Percentiles rank a stretch among this genome's conserved stretches.
Conservation (phyloP, 805 yeast genomes). For the Ogataea dorogensis region DNA sequence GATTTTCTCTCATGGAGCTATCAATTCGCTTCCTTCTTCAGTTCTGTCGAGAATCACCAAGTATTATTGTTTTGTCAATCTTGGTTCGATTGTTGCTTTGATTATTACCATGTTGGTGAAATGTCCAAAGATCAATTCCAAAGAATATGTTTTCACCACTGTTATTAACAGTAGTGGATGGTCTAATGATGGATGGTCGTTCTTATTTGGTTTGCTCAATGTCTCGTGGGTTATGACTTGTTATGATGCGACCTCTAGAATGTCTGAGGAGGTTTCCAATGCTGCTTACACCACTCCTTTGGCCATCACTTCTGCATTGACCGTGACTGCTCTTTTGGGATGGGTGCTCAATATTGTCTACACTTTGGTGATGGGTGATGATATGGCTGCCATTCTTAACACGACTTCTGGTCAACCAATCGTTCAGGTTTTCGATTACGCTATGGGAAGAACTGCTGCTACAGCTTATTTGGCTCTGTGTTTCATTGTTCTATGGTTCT, state of each 20-base stretch:
- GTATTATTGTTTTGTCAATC: conserved; percentile 48
- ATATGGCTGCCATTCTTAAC: conserved; percentile 33
- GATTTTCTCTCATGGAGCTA: conserved; percentile 44
- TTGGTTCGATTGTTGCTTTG: conserved; percentile 47
- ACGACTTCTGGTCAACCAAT: conserved; percentile 48
- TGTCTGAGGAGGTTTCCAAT: conserved; percentile 53
- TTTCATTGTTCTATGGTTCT: conserved; percentile 50
- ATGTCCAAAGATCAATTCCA: conserved; percentile 46
- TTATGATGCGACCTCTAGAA: conserved; percentile 54
- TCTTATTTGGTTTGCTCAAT: conserved; percentile 55
- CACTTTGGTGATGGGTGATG: conserved; percentile 44
- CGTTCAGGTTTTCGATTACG: conserved; percentile 49
- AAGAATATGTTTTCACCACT: conserved; percentile 46
- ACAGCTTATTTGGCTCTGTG: conserved; percentile 49
- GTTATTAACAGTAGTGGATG: conserved; percentile 51
- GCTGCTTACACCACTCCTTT: conserved; percentile 57
- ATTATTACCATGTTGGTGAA: conserved; percentile 54
- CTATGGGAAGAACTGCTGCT: conserved; percentile 54
- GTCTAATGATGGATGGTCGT: conserved; percentile 54
- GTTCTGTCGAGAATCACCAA: conserved; percentile 50
- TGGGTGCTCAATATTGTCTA: conserved; percentile 49
- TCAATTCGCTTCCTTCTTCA: conserved; percentile 53
- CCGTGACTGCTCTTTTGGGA: conserved; percentile 49
- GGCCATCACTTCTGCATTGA: conserved; percentile 55
- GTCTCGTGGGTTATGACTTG: conserved; percentile 61